Evolutionary conservation across 1,139 yeast genomes (phyloP).

Genomic region (Lodderomyces margitis): DNA sequence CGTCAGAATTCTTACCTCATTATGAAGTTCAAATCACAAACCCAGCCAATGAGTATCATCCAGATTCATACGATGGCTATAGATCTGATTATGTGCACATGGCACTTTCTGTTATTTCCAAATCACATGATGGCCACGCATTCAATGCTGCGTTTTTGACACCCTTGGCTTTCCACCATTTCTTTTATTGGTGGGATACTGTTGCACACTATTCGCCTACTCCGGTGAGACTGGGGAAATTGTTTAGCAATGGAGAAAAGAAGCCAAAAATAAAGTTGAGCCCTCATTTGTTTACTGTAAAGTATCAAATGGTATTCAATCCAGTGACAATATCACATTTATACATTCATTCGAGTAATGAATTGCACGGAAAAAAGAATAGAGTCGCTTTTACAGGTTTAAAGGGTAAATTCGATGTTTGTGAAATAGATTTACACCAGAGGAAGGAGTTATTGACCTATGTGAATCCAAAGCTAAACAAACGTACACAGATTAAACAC

Average conservation of each 20-base stretch:
- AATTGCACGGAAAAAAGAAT: conserved; percentile 38
- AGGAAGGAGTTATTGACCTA: conserved; percentile 67
- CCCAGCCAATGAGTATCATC: conserved; percentile 40
- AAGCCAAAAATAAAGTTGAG: conserved; percentile 62
- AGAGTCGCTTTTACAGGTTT: conserved; percentile 70
- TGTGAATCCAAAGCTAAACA: conserved; percentile 54
- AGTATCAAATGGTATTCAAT: conserved; percentile 70
- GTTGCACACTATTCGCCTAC: conserved; percentile 69
- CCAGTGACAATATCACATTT: conserved; percentile 76
- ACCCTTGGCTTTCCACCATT: conserved; percentile 65
- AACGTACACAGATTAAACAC: conserved; percentile 53
- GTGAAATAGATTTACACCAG: conserved; percentile 79
- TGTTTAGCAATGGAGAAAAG: conserved; percentile 45
- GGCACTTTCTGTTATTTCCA: conserved; percentile 54
- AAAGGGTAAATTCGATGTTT: conserved; percentile 66
- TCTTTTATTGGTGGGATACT: conserved; percentile 81
- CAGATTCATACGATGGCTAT: conserved; percentile 78
- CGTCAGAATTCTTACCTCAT: conserved; percentile 36
- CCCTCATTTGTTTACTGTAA: conserved; percentile 72
- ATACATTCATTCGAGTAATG: conserved; percentile 50
- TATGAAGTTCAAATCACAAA: conserved; percentile 43
- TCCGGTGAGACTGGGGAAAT: conserved; percentile 70
- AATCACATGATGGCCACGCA: conserved; percentile 33
- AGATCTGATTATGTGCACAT: conserved; percentile 78
- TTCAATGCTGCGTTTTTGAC: conserved; percentile 76